Conservation (phyloP, 352 stramenopile genomes). For the Globisporangium megalacanthum region DNA sequence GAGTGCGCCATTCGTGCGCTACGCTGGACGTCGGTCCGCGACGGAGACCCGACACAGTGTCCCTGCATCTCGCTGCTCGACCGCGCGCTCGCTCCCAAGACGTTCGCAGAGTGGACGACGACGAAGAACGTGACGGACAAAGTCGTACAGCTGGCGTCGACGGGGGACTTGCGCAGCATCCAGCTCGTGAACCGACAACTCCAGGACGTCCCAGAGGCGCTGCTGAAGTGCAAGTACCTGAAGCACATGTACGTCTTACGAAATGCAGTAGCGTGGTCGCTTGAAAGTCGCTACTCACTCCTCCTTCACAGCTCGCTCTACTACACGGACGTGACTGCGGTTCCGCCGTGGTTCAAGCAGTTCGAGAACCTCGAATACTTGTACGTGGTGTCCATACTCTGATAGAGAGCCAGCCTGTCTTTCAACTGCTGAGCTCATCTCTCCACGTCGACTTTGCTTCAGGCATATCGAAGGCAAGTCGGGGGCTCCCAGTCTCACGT, state of each 20-base stretch:
- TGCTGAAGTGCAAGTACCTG: slow-evolving; percentile 20
- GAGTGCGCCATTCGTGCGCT: slow-evolving; percentile 9
- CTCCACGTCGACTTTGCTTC: not conserved
- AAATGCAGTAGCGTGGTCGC: no score
- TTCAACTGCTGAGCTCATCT: not conserved
- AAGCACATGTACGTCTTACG: slow-evolving; percentile 26
- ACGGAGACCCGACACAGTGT: slow-evolving; percentile 16
- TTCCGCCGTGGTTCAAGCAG: slow-evolving; percentile 23
- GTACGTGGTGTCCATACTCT: slow-evolving; percentile 3
- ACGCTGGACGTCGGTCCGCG: slow-evolving; percentile 1
- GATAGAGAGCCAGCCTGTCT: no score
- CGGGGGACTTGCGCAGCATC: slow-evolving; percentile 25
- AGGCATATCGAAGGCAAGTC: slow-evolving; percentile 28
- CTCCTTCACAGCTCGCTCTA: slow-evolving; percentile 18
- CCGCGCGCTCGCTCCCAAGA: slow-evolving; percentile 10
- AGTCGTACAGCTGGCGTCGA: slow-evolving; percentile 20
- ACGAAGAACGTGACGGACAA: slow-evolving; percentile 13
- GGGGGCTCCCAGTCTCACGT: slow-evolving; percentile 9
- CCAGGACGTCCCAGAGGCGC: slow-evolving; percentile 11
- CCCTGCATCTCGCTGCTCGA: slow-evolving; percentile 29
- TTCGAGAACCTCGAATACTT: slow-evolving; percentile 30
- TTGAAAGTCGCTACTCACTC: not conserved
- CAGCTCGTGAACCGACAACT: slow-evolving; percentile 31
- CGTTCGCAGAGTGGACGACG: slow-evolving; percentile 18
- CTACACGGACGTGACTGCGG: slow-evolving; percentile 20